A percentile compares a stretch with the other conserved stretches of the same genome.
These are phyloP conservation scores for Lachancea waltii DNA, from an alignment of 805 yeast species.

Conservation along the genomic window DNA sequence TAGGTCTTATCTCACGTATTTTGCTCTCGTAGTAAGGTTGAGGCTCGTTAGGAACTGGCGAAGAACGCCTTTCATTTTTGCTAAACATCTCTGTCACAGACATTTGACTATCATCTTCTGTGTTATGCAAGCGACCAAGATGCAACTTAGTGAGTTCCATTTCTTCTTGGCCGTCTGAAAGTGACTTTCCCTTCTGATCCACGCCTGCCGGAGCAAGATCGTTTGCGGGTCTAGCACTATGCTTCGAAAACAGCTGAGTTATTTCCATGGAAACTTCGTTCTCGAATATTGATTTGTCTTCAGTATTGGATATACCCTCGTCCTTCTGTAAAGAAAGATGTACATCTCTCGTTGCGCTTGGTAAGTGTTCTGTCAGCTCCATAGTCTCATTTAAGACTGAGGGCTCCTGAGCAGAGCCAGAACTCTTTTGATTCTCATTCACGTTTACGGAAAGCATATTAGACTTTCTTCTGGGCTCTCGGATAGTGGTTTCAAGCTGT, in stretches of 20 bases:
- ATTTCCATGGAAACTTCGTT: constrained; percentile 21
- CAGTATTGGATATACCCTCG: too few species aligned
- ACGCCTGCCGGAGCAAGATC: too few species aligned
- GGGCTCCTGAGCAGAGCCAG: neutral
- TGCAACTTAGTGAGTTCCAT: constrained; percentile 6
- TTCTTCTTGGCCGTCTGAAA: constrained; percentile 3
- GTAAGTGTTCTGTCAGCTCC: constrained; percentile 5
- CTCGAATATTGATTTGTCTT: constrained; percentile 11
- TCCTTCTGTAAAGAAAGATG: too few species aligned
- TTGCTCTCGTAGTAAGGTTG: too few species aligned
- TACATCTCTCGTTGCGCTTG: neutral
- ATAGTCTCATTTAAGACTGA: constrained; percentile 3
- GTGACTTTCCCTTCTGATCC: too few species aligned
- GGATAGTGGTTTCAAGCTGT: constrained; percentile 10
- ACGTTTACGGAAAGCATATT: too few species aligned
- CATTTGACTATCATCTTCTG: neutral
- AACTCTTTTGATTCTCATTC: too few species aligned
- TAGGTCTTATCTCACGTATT: too few species aligned
- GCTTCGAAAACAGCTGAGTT: constrained; percentile 18
- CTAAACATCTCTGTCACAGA: neutral
- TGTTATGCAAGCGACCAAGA: neutral
- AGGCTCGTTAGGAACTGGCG: too few species aligned
- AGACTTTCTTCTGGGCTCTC: constrained; percentile 21
- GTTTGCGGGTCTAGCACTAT: constrained; percentile 10
- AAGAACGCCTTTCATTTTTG: neutral